A percentile compares a stretch with the other conserved stretches of the same genome.
These are phyloP conservation scores for Nemania diffusa DNA, from an alignment of 2,329 filamentous ascomycete genomes.

Conservation along the genomic window DNA sequence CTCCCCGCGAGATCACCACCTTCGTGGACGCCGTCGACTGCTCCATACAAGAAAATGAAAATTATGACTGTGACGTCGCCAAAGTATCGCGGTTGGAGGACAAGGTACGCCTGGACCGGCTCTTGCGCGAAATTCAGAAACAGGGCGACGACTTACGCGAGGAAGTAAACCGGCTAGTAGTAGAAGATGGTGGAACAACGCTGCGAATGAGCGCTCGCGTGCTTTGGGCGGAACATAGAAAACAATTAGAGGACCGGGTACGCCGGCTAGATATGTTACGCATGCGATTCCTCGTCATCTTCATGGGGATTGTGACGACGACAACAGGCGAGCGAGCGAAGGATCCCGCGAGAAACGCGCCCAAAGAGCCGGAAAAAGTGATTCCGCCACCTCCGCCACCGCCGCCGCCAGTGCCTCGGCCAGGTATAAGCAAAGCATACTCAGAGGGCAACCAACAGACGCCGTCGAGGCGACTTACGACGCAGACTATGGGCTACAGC, in stretches of 20 bases:
- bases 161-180: slow-evolving; percentile 64
- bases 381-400: slow-evolving; percentile 39
- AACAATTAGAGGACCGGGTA: slow-evolving; percentile 66
- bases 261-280: slow-evolving; percentile 69
- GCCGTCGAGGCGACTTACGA: slow-evolving; percentile 64
- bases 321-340: slow-evolving; percentile 50
- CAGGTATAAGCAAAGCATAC: slow-evolving; percentile 54
- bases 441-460: slow-evolving; percentile 58
- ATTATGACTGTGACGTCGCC: slow-evolving; percentile 69
- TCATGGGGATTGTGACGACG: slow-evolving; percentile 68
- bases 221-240: slow-evolving; percentile 67
- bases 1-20: slow-evolving; percentile 66
- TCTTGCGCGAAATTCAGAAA: slow-evolving; percentile 71
- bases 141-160: slow-evolving; percentile 70
- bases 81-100: slow-evolving; percentile 69
- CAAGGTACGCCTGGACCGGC: slow-evolving; percentile 66
- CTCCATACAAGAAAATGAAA: slow-evolving; percentile 72
- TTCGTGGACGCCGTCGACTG: slow-evolving; percentile 71
- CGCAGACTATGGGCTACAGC: slow-evolving; percentile 63
- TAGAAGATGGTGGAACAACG: slow-evolving; percentile 57
- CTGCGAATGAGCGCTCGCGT: slow-evolving; percentile 62
- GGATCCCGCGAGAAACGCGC: slow-evolving; percentile 44
- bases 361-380: slow-evolving; percentile 49
- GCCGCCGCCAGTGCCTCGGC: slow-evolving; percentile 39
- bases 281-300: slow-evolving; percentile 72